Evolutionary conservation across 495 filamentous ascomycete genomes (phyloP).

Genomic region (Penicillium alfredii): DNA sequence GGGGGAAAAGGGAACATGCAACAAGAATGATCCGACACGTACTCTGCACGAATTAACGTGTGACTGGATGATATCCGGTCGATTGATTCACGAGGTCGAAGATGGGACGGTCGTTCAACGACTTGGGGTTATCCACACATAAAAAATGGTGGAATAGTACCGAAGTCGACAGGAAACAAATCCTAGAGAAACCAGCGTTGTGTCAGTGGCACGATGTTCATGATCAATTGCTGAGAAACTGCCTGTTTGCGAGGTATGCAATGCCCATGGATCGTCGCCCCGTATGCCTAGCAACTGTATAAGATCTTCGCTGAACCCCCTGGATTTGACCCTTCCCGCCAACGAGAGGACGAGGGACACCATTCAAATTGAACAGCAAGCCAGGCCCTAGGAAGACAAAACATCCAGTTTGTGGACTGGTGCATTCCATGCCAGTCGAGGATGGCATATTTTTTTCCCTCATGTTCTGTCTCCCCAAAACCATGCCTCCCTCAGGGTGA

Average conservation of each 20-base stretch:
- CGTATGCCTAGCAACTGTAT: constrained; percentile 13
- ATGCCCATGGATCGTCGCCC: constrained; percentile 12
- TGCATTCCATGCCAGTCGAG: too few species aligned
- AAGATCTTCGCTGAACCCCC: constrained; percentile 17
- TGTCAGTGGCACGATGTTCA: too few species aligned
- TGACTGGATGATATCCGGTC: constrained; percentile 8
- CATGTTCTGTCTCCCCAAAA: not conserved
- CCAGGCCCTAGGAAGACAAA: not conserved
- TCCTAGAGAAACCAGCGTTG: constrained; percentile 6
- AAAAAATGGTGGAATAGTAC: constrained; percentile 5
- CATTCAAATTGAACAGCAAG: constrained; percentile 12
- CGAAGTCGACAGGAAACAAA: constrained; percentile 1
- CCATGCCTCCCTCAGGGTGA: not conserved
- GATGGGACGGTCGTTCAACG: constrained; percentile 11
- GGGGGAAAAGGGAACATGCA: constrained; percentile 28
- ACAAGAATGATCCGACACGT: constrained; percentile 29
- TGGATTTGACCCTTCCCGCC: constrained; percentile 6
- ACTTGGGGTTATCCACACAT: constrained; percentile 18
- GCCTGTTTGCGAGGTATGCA: too few species aligned
- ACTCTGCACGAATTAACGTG: constrained; percentile 34
- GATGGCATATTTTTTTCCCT: too few species aligned
- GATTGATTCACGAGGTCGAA: constrained; percentile 13
- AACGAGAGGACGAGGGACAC: constrained; percentile 4
- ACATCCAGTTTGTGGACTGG: constrained; percentile 3
- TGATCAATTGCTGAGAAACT: too few species aligned